A percentile compares a stretch with the other conserved stretches of the same genome.
phyloP scores from a whole-genome alignment of 2,329 filamentous ascomycete species.

The Diaporthe amygdali region DNA sequence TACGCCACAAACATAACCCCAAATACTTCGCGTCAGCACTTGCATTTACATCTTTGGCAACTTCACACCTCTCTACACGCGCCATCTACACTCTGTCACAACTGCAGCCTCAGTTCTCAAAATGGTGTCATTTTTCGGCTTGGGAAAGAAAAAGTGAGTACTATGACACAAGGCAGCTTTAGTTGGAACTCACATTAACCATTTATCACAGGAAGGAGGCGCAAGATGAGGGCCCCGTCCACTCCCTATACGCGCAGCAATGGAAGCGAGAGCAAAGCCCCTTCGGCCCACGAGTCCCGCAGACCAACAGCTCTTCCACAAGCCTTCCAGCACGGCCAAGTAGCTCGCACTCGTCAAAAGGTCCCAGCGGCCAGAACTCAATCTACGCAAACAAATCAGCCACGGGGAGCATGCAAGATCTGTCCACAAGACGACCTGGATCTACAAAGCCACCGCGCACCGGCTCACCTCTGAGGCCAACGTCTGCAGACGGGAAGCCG shows the following conservation, averaged over 20 bases:
- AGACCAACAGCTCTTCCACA: not conserved
- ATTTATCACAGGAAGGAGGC: not conserved
- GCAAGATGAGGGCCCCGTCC: not conserved
- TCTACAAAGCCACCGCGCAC: not conserved
- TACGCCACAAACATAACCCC: not conserved
- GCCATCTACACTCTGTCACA: not conserved
- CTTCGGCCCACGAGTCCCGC: not conserved
- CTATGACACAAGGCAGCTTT: too few relatives aligned
- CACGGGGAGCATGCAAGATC: not conserved
- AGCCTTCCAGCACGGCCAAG: not conserved
- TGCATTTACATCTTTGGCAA: not conserved
- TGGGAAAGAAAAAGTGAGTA: constrained; percentile 7
- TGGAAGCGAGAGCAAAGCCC: constrained; percentile 10
- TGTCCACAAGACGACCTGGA: not conserved
- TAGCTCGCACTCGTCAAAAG: not conserved
- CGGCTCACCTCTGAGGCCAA: not conserved
- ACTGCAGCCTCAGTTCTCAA: not conserved
- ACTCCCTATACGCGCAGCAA: constrained; percentile 7
- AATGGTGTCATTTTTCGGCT: not conserved
- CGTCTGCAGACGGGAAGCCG: not conserved
- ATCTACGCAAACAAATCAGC: not conserved
- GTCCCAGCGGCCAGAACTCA: not conserved
- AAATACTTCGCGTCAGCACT: not conserved
- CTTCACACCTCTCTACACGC: not conserved
- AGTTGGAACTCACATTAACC: not conserved